Evolutionary conservation across 495 filamentous ascomycete genomes (phyloP).

Genomic region (Hypoxylon trugodes): DNA sequence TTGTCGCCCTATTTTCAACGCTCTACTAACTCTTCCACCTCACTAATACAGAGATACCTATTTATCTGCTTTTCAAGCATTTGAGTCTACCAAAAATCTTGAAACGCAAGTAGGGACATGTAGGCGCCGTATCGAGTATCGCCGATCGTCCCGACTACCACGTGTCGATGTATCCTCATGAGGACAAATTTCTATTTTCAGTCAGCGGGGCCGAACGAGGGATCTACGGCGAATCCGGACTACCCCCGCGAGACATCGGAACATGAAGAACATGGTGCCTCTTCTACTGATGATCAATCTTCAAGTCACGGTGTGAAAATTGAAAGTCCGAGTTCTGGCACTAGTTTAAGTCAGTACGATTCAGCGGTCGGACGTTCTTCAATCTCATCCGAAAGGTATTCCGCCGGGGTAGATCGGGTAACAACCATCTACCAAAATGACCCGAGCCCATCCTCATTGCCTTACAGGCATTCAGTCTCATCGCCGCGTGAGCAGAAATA

Average conservation of each 20-base stretch:
- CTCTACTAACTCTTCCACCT: background rate
- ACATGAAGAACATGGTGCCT: background rate
- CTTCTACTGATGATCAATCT: background rate
- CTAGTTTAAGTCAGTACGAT: conserved; percentile 18
- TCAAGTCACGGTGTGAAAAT: conserved; percentile 17
- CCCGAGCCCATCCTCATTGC: background rate
- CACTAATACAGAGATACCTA: background rate
- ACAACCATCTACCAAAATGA: background rate
- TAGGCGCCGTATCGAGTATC: conserved; percentile 2
- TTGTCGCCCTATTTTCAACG: too few species aligned
- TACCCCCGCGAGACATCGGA: conserved; percentile 5
- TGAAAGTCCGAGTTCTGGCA: conserved; percentile 13
- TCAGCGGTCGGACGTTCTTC: conserved; percentile 5
- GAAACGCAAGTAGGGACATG: conserved; percentile 16
- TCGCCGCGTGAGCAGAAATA: background rate
- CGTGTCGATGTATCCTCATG: conserved; percentile 26
- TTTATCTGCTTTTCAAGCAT: background rate
- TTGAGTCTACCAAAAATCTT: background rate
- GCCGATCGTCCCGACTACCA: conserved; percentile 3
- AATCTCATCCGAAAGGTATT: conserved; percentile 11
- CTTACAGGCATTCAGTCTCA: background rate
- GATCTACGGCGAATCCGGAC: conserved; percentile 10
- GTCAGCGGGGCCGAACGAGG: conserved; percentile 18
- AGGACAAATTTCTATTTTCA: conserved; percentile 14
- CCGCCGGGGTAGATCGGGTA: background rate